phyloP scores from a whole-genome alignment of 2,329 filamentous ascomycete species.

The Pestalotiopsis sp. region DNA sequence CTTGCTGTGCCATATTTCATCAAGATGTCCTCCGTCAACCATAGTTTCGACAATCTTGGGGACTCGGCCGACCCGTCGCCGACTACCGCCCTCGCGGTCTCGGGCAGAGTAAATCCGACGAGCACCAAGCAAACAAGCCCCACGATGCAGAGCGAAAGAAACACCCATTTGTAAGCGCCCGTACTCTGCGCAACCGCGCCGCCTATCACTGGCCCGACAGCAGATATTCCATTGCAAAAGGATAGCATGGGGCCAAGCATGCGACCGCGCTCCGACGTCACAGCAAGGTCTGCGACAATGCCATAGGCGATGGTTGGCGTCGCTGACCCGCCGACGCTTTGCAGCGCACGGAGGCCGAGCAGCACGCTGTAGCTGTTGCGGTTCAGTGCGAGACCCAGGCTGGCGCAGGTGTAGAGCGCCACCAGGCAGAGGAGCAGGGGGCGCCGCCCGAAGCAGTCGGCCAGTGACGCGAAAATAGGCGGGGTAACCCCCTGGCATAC shows the following conservation, averaged over 20 bases:
- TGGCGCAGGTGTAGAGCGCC: slow-evolving; percentile 49
- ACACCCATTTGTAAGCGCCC: slow-evolving; percentile 15
- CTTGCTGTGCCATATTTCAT: not conserved
- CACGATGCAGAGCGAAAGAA: slow-evolving; percentile 17
- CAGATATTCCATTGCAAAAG: slow-evolving; percentile 9
- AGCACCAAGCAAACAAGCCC: slow-evolving; percentile 8
- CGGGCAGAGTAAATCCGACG: slow-evolving; percentile 17
- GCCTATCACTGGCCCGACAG: slow-evolving; percentile 19
- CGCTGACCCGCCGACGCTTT: slow-evolving; percentile 18
- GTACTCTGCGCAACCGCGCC: slow-evolving; percentile 13
- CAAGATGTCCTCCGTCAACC: not conserved
- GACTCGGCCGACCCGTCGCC: slow-evolving; percentile 14
- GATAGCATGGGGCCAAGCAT: slow-evolving; percentile 17
- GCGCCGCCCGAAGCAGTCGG: slow-evolving; percentile 24
- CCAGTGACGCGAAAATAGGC: slow-evolving; percentile 11
- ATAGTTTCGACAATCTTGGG: not conserved
- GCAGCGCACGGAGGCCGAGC: slow-evolving; percentile 17
- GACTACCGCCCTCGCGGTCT: slow-evolving; percentile 18
- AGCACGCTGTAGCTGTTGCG: slow-evolving; percentile 16
- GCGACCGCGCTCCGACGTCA: slow-evolving; percentile 12
- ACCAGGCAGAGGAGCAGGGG: slow-evolving; percentile 43
- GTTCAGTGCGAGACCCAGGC: slow-evolving; percentile 45
- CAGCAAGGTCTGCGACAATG: slow-evolving; percentile 16
- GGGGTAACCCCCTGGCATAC: slow-evolving; percentile 16
- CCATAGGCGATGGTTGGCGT: slow-evolving; percentile 16